Percentiles rank a stretch among this genome's conserved stretches.
These are phyloP conservation scores for Xanthoparmelia taractica DNA, from an alignment of 495 filamentous ascomycete species.

Conservation along the genomic window DNA sequence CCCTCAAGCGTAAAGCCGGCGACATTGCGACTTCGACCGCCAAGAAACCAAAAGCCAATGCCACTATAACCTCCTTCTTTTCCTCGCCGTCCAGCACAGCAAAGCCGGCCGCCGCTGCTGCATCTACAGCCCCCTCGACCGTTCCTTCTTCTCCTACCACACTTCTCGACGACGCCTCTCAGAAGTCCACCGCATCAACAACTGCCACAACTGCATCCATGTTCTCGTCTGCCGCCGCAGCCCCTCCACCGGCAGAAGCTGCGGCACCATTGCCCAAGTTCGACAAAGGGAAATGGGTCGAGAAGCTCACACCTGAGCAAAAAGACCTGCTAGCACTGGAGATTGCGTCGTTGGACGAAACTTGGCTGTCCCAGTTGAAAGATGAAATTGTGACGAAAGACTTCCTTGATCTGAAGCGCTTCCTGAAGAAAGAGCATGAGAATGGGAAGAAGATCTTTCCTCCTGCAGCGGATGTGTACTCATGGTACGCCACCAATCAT, in stretches of 20 bases:
- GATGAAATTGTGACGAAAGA: conserved; percentile 68
- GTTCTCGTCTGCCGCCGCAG: conserved; percentile 27
- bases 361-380: conserved; percentile 80
- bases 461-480: conserved; percentile 82
- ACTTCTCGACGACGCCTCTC: conserved; percentile 1
- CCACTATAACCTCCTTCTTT: conserved; percentile 61
- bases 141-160: conserved; percentile 15
- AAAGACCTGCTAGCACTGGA: conserved; percentile 74
- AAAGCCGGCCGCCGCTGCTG: conserved; percentile 19
- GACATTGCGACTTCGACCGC: conserved; percentile 39
- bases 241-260: conserved; percentile 23
- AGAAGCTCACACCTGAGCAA: conserved; percentile 70
- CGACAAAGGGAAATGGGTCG: conserved; percentile 81
- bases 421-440: conserved; percentile 66
- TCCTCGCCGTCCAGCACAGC: conserved; percentile 29
- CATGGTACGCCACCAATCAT: conserved; percentile 53
- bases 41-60: conserved; percentile 68
- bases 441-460: conserved; percentile 71
- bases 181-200: conserved; percentile 38
- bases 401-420: conserved; percentile 81
- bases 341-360: conserved; percentile 83
- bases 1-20: conserved; percentile 62
- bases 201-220: conserved; percentile 40
- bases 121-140: conserved; percentile 13
- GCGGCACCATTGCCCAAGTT: conserved; percentile 50